Evolutionary conservation across 345 rosid species (phyloP).

Genomic region (Populus simonii): DNA sequence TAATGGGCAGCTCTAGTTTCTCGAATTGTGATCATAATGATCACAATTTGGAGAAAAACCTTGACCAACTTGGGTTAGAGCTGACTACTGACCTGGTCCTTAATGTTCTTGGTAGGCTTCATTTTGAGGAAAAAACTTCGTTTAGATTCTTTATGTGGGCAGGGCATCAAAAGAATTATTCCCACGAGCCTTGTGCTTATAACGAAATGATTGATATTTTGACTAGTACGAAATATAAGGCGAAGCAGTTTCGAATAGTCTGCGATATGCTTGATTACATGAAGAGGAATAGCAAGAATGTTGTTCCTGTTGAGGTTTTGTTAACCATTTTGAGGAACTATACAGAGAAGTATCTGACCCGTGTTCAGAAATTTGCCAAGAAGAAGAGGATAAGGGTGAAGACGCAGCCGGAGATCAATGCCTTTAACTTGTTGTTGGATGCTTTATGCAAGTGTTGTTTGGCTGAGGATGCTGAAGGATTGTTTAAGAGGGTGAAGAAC

Average conservation of each 20-base stretch:
- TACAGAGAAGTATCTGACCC: slow-evolving; percentile 71
- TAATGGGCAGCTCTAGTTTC: slow-evolving; percentile 25
- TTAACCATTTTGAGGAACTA: slow-evolving; percentile 56
- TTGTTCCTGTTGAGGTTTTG: slow-evolving; percentile 57
- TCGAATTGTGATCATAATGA: slow-evolving; percentile 28
- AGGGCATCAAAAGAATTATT: slow-evolving; percentile 52
- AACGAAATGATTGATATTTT: slow-evolving; percentile 78
- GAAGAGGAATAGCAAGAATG: slow-evolving; percentile 57
- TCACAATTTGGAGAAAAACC: slow-evolving; percentile 59
- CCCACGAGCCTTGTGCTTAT: slow-evolving; percentile 58
- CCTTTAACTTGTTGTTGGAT: slow-evolving; percentile 77
- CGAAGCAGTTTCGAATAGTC: slow-evolving; percentile 69
- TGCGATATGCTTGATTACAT: slow-evolving; percentile 80
- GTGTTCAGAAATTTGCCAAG: slow-evolving; percentile 81
- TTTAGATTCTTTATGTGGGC: slow-evolving; percentile 85
- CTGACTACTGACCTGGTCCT: slow-evolving; percentile 59
- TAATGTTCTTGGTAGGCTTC: slow-evolving; percentile 63
- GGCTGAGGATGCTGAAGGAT: slow-evolving; percentile 59
- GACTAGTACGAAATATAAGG: slow-evolving; percentile 78
- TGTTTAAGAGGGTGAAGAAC: slow-evolving; percentile 55
- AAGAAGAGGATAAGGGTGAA: slow-evolving; percentile 82
- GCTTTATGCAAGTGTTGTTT: slow-evolving; percentile 81
- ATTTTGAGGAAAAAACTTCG: slow-evolving; percentile 68
- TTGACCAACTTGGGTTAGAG: slow-evolving; percentile 45
- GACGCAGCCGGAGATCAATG: slow-evolving; percentile 85